A percentile compares a stretch with the other conserved stretches of the same genome.
phyloP scores from a whole-genome alignment of 2,329 filamentous ascomycete species.

The Hypoxylon sp. region DNA sequence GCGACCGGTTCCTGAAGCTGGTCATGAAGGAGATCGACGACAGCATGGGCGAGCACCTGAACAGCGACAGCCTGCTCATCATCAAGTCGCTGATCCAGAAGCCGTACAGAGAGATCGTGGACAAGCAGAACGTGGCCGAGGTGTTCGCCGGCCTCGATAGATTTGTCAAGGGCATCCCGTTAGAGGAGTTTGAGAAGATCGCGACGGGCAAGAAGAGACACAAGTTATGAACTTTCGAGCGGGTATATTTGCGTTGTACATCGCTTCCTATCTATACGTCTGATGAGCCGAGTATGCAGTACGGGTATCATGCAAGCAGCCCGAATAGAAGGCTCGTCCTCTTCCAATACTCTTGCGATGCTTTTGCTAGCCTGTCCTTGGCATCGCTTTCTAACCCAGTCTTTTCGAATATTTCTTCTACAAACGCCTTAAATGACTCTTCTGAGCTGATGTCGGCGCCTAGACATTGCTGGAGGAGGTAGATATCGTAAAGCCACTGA shows the following conservation, averaged over 20 bases:
- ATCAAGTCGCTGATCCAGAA: constrained; percentile 87
- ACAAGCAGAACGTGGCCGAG: constrained; percentile 83
- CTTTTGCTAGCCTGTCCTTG: constrained; percentile 68
- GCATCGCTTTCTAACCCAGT: constrained; percentile 64
- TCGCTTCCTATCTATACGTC: constrained; percentile 14
- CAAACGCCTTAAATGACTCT: constrained; percentile 58
- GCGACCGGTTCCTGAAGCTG: constrained; percentile 74
- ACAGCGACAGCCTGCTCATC: constrained; percentile 79
- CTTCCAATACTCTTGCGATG: constrained; percentile 83
- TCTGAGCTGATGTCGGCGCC: constrained; percentile 47
- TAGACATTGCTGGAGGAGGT: constrained; percentile 63
- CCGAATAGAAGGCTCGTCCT: constrained; percentile 86
- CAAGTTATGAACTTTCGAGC: constrained; percentile 71
- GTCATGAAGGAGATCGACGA: constrained; percentile 87
- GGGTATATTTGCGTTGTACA: constrained; percentile 9
- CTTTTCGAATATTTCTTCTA: constrained; percentile 59
- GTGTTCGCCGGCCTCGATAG: constrained; percentile 87
- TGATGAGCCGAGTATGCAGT: constrained; percentile 18
- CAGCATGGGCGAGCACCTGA: constrained; percentile 81
- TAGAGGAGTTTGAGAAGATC: constrained; percentile 88
- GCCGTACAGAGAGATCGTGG: constrained; percentile 78
- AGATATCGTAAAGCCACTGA: constrained; percentile 73
- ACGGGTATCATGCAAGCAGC: constrained; percentile 66
- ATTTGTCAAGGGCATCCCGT: constrained; percentile 83
- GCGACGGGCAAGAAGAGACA: constrained; percentile 92